Evolutionary conservation across 306 rosid species (phyloP), one percentile per base, ranked within the genome.

Genomic region (Leucaena leucocephala): DNA sequence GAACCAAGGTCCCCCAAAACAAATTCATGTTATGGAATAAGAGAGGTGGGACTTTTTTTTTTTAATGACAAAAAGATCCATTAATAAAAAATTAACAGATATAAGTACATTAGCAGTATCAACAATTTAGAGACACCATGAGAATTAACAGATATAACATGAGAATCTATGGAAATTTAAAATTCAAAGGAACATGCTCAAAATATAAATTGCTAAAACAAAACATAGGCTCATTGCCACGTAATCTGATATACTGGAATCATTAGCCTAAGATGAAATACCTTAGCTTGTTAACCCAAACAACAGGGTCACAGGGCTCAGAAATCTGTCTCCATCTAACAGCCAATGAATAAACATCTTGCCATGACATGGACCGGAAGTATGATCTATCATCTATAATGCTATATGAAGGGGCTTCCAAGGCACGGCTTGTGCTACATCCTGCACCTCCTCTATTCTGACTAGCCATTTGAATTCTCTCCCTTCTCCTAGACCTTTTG

Each of bases 371-470:
- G 77, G 82, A 82, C 7, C 85, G 91, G 77, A 85, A 85, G 67
- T 86, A 87, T 76, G 92, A 79, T 88, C 89, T 92, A 59, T 90
- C 91, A 81, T 95, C 98, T 39, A 77, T 19, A 74, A 71, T 80
- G 63, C 88, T 78, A 78, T 68, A 81, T 67, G 91, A 86, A 83
- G 97, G 80, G 59, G 90, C 34, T 77, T 89, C 93, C 27, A 86
- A 83, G 77, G 81, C 79, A 84, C 88, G 86, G 86, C 98, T 95
- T 0, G 97, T 91, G 81, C 96, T 95, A 84, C 98, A 92, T 79
- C 98, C 98, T 50, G 98, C 92, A 59, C 98, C 98, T 69, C 98
- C 98, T 87, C 98, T 88, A 73, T 95, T 95, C 82, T 91, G 95
- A 84, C 98, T 92, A 17, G 91, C 84, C 74, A 91, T 74, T 59